Base-by-base conservation (phyloP, 768 basidiomycete species). In the Grammothele lineata region DNA sequence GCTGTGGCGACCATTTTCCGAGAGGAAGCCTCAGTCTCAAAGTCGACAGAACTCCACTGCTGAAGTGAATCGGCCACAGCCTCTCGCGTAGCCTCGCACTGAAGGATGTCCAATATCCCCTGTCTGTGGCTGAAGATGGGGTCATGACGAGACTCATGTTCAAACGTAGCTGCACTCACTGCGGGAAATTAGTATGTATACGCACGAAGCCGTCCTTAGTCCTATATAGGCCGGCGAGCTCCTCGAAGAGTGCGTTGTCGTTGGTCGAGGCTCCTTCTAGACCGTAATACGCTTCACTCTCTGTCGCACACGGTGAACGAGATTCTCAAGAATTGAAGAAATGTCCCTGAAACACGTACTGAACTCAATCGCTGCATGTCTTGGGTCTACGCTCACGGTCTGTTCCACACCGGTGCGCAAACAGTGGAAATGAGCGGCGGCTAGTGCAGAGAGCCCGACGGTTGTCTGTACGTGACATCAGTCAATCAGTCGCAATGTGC, bases 181-280 rank as follows among this genome's bases (percentile, higher is more conserved):
- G 82, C 30, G 80, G 76, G 57, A 83, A 83, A 45, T 83, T 83
- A 17, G 81, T 80, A 50, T 83, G 81, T 10, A 80, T 71, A 23
- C 81, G 69, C 14, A 83, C 74, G 52, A 64, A 76, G 36, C 70
- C 62, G 39, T 71, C 57, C 48, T 78, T 74, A 47, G 71, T 74
- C n/a, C 80, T 80, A 54, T 81, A 83, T 0, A 78, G 41, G 1
- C 80, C 81, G 1, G 75, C 76, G 11, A 82, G 67, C 6, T 56
- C 55, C 45, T 82, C 80, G 69, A 74, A 80, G 5, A 70, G 4
- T 2, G 57, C 39, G 33, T 33, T 46, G 15, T 41, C 22, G 2
- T 41, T 44, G 6, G 58, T 62, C 9, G 54, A 41, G 23, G 63
- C 22, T 3, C 64, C 70, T 50, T 79, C 66, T 0, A 78, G 36